phyloP scores from a whole-genome alignment of 495 filamentous ascomycete species.

The Lophium mytilinum region DNA sequence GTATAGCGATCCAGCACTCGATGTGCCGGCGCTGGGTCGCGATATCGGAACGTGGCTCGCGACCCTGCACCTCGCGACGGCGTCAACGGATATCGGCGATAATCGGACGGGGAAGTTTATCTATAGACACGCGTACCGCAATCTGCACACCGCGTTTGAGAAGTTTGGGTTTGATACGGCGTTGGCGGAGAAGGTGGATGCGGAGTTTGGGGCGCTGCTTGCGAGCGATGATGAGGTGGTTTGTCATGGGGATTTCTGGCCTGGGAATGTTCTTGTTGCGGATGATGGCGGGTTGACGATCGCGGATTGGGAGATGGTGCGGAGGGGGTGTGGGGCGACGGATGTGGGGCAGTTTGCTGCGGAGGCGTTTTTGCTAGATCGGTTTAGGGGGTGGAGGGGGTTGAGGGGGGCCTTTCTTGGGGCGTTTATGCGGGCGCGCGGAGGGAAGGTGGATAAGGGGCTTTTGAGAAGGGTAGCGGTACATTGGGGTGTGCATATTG shows the following conservation, averaged over 20 bases:
- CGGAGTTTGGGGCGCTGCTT: conserved; percentile 25
- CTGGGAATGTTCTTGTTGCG: conserved; percentile 25
- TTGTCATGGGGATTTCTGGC: conserved; percentile 37
- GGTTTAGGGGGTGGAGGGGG: conserved; percentile 30
- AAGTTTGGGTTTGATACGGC: conserved; percentile 19
- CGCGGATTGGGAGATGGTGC: conserved; percentile 36
- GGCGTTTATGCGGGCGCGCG: conserved; percentile 18
- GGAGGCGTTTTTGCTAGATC: conserved; percentile 34
- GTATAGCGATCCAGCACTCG: conserved; percentile 23
- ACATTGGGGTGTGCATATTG: conserved; percentile 32
- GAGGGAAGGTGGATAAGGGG: conserved; percentile 1
- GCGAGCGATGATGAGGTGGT: conserved; percentile 29
- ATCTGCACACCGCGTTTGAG: conserved; percentile 17
- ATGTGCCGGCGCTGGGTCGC: conserved; percentile 19
- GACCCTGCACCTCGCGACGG: conserved; percentile 8
- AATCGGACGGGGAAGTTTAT: conserved; percentile 27
- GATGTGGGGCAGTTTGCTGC: conserved; percentile 36
- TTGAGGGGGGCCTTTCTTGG: conserved; percentile 27
- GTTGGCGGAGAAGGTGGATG: conserved; percentile 12
- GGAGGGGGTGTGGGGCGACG: conserved; percentile 30
- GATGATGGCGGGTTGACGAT: conserved; percentile 17
- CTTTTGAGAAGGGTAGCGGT: conserved; percentile 27
- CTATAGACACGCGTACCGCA: conserved; percentile 27
- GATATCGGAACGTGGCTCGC: conserved; percentile 27
- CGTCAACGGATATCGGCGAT: conserved; percentile 10